Evolutionary conservation across 139 green algal genomes (phyloP).

Genomic region (Medakamo hakoo): DNA sequence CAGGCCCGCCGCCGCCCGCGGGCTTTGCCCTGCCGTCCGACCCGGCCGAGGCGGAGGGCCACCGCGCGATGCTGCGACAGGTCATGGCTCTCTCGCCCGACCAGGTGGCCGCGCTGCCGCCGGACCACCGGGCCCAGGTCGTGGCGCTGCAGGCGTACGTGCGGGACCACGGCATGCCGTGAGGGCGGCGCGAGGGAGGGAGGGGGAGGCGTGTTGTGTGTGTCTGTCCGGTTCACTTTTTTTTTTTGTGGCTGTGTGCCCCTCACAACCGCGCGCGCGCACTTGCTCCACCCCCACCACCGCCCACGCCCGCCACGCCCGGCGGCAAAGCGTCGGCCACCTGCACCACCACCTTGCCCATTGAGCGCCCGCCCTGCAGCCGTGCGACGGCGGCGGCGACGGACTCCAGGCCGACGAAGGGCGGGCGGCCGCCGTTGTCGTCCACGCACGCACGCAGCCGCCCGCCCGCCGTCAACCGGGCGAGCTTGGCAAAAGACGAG

Average conservation of each 20-base stretch:
- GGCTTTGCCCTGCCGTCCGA: neutral
- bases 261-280: too few relatives aligned
- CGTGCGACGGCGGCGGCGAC: conserved; percentile 48
- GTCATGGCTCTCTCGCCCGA: neutral
- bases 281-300: too few relatives aligned
- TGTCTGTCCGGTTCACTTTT: too few relatives aligned
- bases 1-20: too few relatives aligned
- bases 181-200: too few relatives aligned
- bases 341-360: conserved; percentile 65
- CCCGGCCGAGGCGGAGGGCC: neutral
- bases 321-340: conserved; percentile 14
- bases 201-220: too few relatives aligned
- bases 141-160: neutral
- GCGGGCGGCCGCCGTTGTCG: too few relatives aligned
- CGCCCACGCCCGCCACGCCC: too few relatives aligned
- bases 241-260: too few relatives aligned
- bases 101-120: neutral
- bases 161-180: too few relatives aligned
- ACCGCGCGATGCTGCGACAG: neutral
- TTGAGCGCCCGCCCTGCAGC: conserved; percentile 45
- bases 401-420: conserved; percentile 31
- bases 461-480: conserved; percentile 12
- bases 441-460: conserved; percentile 33
- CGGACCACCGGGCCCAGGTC: neutral
- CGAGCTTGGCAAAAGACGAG: conserved; percentile 26